Evolutionary conservation across 495 filamentous ascomycete genomes (phyloP).

Genomic region (Penicillium crystallinum): DNA sequence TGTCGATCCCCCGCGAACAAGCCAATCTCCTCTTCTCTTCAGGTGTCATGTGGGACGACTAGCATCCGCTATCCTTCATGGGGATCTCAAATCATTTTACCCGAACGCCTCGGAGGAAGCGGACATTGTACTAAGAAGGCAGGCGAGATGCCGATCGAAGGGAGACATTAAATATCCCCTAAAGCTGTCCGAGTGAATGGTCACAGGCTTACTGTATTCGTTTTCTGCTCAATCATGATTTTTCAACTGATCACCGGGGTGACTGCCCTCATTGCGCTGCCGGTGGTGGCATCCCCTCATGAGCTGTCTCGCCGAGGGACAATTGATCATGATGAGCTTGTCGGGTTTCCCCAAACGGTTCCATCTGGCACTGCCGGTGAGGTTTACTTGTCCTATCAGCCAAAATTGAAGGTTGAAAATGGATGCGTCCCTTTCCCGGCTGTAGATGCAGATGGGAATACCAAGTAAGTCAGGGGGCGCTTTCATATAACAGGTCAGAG

Average conservation of each 20-base stretch:
- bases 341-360: slow-evolving; percentile 44
- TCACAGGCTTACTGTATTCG: not conserved
- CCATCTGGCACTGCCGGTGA: slow-evolving; percentile 37
- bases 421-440: slow-evolving; percentile 54
- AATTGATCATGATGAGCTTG: slow-evolving; percentile 39
- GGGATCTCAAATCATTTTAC: slow-evolving; percentile 12
- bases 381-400: slow-evolving; percentile 46
- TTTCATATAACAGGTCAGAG: not conserved
- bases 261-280: slow-evolving; percentile 17
- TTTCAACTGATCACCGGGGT: not conserved
- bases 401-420: slow-evolving; percentile 44
- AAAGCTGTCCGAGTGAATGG: not conserved
- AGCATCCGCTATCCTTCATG: slow-evolving; percentile 12
- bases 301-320: slow-evolving; percentile 24
- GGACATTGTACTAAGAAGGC: not conserved
- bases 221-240: slow-evolving; percentile 2
- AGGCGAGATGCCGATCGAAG: not conserved
- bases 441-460: slow-evolving; percentile 45
- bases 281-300: slow-evolving; percentile 10
- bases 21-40: not conserved
- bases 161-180: not conserved
- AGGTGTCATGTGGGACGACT: slow-evolving; percentile 1
- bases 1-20: not conserved
- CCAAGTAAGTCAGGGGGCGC: slow-evolving; percentile 31
- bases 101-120: not conserved